phyloP scores from a whole-genome alignment of 2,329 filamentous ascomycete species.

The Fusarium sp. region DNA sequence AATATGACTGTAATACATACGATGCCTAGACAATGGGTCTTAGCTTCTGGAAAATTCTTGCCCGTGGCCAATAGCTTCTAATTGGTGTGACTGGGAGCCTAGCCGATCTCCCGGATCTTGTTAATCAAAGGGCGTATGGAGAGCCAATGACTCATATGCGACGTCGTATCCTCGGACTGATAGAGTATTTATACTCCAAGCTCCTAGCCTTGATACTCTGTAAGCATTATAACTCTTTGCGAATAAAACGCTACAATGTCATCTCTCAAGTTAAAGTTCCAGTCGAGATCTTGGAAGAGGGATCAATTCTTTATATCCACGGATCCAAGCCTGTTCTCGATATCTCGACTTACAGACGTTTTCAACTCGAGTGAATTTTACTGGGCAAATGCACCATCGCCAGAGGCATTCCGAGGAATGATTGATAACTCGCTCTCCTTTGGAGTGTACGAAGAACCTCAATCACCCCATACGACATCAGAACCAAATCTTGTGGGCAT shows the following conservation, averaged over 20 bases:
- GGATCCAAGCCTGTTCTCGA: constrained; percentile 63
- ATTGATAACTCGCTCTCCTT: constrained; percentile 69
- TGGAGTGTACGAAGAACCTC: constrained; percentile 60
- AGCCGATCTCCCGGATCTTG: not conserved
- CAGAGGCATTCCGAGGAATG: constrained; percentile 58
- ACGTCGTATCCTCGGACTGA: not conserved
- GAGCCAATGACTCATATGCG: not conserved
- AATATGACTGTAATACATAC: too few relatives aligned
- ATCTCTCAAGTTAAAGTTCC: not conserved
- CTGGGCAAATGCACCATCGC: constrained; percentile 65
- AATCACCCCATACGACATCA: not conserved
- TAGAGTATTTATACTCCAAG: not conserved
- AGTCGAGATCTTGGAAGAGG: constrained; percentile 54
- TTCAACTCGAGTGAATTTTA: constrained; percentile 65
- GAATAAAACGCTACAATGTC: not conserved
- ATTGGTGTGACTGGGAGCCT: not conserved
- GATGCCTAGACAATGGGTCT: too few relatives aligned
- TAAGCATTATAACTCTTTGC: too few relatives aligned
- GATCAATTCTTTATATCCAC: constrained; percentile 68
- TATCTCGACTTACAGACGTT: constrained; percentile 61
- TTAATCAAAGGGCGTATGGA: not conserved
- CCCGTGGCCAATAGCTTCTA: too few relatives aligned
- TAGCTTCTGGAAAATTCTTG: not conserved
- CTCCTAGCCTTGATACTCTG: too few relatives aligned
- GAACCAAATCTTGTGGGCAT: constrained; percentile 48